Conservation (phyloP, 768 basidiomycete genomes). For the Exsudoporus frostii region DNA sequence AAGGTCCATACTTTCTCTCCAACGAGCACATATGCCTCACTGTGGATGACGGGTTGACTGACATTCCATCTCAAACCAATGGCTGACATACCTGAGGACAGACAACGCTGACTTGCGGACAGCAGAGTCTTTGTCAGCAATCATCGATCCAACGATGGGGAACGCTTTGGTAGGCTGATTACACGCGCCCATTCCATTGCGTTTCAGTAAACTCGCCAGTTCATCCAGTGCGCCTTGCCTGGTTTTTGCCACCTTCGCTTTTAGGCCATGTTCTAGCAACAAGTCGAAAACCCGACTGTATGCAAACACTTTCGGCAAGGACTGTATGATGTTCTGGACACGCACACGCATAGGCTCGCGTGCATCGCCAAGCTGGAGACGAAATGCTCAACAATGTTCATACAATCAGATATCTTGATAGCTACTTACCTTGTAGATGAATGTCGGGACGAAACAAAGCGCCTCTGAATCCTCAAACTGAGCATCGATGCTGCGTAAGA, state of each 20-base stretch:
- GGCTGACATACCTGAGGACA: conserved; percentile 64
- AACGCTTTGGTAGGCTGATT: conserved; percentile 76
- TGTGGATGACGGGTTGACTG: conserved; percentile 31
- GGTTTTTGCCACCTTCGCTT: conserved; percentile 88
- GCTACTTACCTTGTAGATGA: conserved; percentile 77
- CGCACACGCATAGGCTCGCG: conserved; percentile 77
- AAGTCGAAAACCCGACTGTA: conserved; percentile 90
- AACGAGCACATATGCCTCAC: conserved; percentile 77
- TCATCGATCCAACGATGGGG: conserved; percentile 69
- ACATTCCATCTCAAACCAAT: background rate
- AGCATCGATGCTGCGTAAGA: conserved; percentile 69
- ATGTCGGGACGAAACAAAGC: conserved; percentile 80
- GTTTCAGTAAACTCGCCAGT: conserved; percentile 69
- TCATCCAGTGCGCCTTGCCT: conserved; percentile 87
- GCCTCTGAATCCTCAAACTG: conserved; percentile 87
- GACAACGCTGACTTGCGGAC: conserved; percentile 86
- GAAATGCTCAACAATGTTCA: conserved; percentile 1
- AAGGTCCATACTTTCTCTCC: conserved; percentile 85
- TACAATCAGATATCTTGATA: background rate
- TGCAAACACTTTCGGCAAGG: conserved; percentile 85
- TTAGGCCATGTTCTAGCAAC: conserved; percentile 83
- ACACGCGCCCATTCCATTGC: conserved; percentile 78
- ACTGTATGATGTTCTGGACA: conserved; percentile 81
- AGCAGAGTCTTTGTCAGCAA: conserved; percentile 85
- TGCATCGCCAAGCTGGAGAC: conserved; percentile 81